Conservation (phyloP, 2,329 filamentous ascomycete genomes). For the Fusarium coicis region DNA sequence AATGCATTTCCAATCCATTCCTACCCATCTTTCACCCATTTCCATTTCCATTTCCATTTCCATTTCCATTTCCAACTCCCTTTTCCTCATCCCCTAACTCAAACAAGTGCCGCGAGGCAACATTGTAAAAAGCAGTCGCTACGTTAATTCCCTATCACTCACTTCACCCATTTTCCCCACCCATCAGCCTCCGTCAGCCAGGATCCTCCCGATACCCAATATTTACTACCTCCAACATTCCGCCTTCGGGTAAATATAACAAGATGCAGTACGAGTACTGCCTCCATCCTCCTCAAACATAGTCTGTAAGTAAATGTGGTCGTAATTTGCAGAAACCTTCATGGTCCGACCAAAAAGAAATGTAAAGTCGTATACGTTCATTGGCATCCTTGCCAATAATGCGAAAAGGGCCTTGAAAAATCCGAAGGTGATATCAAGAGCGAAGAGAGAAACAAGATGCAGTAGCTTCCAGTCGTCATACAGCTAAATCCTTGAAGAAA, state of each 20-base stretch:
- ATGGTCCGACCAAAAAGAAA: conserved; percentile 27
- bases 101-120: conserved; percentile 61
- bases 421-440: conserved; percentile 14
- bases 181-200: conserved; percentile 16
- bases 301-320: conserved; percentile 33
- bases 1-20: conserved; percentile 24
- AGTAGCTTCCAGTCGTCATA: conserved; percentile 1
- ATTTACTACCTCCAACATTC: background rate
- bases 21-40: background rate
- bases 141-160: conserved; percentile 21
- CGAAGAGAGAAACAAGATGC: conserved; percentile 7
- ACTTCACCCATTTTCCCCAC: conserved; percentile 31
- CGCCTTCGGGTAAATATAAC: conserved; percentile 9
- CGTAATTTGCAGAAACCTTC: conserved; percentile 15
- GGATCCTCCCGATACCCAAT: conserved; percentile 18
- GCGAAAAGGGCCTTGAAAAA: background rate
- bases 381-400: conserved; percentile 6
- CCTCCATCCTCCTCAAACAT: conserved; percentile 37
- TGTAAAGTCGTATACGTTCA: conserved; percentile 22
- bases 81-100: conserved; percentile 32
- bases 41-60: background rate
- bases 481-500: background rate
- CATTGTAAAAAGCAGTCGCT: conserved; percentile 53
- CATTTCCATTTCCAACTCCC: background rate
- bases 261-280: conserved; percentile 13